phyloP scores from a whole-genome alignment of 805 yeast genomes.

The Starmerella sp. region DNA sequence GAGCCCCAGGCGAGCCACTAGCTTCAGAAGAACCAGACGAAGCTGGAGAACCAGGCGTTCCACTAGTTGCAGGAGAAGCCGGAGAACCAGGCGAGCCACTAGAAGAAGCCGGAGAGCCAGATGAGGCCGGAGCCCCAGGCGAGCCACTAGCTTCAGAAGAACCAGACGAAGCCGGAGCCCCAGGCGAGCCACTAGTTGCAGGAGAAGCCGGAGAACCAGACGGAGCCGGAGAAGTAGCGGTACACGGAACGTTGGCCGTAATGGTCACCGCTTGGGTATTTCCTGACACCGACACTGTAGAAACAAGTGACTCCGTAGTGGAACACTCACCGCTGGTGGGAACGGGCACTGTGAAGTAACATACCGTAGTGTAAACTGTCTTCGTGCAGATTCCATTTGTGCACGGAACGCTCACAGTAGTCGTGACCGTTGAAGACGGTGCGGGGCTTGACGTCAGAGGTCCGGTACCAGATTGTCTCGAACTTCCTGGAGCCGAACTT shows the following conservation, averaged over 20 bases:
- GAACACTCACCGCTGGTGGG: background rate
- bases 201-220: too few species aligned
- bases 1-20: too few species aligned
- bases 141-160: too few species aligned
- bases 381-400: constrained; percentile 7
- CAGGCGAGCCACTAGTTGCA: too few species aligned
- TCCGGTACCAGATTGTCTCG: background rate
- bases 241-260: background rate
- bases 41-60: too few species aligned
- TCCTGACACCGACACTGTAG: background rate
- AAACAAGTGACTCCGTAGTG: background rate
- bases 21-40: too few species aligned
- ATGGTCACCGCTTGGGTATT: background rate
- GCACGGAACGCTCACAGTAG: constrained; percentile 10
- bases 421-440: background rate
- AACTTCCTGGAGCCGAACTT: background rate
- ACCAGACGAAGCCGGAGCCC: too few species aligned
- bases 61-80: too few species aligned
- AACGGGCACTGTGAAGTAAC: constrained; percentile 4
- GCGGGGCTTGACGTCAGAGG: background rate
- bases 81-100: too few species aligned
- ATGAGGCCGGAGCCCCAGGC: too few species aligned
- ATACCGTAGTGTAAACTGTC: constrained; percentile 11
- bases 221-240: background rate
- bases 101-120: too few species aligned